phyloP scores from a whole-genome alignment of 108 stramenopile species.

The Fragilariopsis cylindrus region DNA sequence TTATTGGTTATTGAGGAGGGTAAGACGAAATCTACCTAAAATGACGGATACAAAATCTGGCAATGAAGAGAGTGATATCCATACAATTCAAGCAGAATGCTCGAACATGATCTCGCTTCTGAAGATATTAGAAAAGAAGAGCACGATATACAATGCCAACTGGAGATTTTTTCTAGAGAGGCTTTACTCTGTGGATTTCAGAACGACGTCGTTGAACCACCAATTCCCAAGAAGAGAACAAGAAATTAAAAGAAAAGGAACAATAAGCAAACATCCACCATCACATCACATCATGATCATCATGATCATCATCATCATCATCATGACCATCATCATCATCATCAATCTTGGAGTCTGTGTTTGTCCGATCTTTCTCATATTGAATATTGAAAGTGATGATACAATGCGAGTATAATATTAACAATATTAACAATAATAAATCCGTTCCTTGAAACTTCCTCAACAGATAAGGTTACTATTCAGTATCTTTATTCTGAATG shows the following conservation, averaged over 20 bases:
- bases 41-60: not conserved
- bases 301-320: not conserved
- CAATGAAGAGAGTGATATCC: not conserved
- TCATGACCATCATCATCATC: no score
- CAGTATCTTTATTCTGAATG: no score
- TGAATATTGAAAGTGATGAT: no score
- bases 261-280: not conserved
- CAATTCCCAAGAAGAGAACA: conserved; percentile 43
- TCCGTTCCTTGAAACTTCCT: no score
- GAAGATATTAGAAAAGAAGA: conserved; percentile 45
- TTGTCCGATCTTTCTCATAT: no score
- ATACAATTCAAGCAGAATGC: conserved; percentile 37
- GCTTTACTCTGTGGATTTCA: conserved; percentile 50
- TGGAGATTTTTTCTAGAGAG: conserved; percentile 43
- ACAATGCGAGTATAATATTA: no score
- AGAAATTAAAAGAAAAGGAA: conserved; percentile 24
- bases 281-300: not conserved
- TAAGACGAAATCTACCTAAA: not conserved
- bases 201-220: conserved; percentile 39
- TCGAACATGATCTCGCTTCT: conserved; percentile 46
- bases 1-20: no score
- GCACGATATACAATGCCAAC: conserved; percentile 32
- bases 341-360: no score
- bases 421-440: no score
- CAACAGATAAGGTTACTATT: no score